phyloP scores from a whole-genome alignment of 2,329 filamentous ascomycete genomes.

The Nannizziopsis arthrosporioides region DNA sequence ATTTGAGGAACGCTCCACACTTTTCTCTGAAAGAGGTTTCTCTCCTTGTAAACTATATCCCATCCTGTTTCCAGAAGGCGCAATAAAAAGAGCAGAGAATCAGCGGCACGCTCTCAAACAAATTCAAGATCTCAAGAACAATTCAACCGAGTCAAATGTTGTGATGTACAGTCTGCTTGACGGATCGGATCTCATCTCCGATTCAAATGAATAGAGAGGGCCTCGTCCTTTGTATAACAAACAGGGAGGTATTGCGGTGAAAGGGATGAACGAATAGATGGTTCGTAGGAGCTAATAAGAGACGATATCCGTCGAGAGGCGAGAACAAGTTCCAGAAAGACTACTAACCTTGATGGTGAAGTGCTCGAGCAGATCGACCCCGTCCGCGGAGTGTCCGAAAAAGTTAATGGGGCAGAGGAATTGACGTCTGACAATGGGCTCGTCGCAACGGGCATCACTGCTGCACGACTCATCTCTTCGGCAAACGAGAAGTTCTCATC shows the following conservation, averaged over 20 bases:
- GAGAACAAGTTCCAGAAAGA: slow-evolving; percentile 1
- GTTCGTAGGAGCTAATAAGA: no score
- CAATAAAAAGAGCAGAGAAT: neutral
- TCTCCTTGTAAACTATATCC: slow-evolving; percentile 46
- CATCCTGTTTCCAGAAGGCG: slow-evolving; percentile 7
- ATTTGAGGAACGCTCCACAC: slow-evolving; percentile 48
- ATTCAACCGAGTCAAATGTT: neutral
- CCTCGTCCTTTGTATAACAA: neutral
- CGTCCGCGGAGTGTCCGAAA: slow-evolving; percentile 6
- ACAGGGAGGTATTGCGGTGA: neutral
- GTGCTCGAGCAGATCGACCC: slow-evolving; percentile 8
- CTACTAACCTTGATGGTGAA: slow-evolving; percentile 12
- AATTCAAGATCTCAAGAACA: neutral
- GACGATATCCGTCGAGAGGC: neutral
- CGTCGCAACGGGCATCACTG: slow-evolving; percentile 8
- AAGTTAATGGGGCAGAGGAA: neutral
- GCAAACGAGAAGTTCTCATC: slow-evolving; percentile 17
- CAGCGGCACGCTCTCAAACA: slow-evolving; percentile 1
- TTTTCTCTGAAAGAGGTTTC: slow-evolving; percentile 46
- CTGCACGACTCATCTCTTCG: slow-evolving; percentile 2
- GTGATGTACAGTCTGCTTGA: neutral
- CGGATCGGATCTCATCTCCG: neutral
- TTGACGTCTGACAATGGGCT: slow-evolving; percentile 5
- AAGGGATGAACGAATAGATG: neutral
- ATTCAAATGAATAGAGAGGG: neutral